Conservation (phyloP, 306 rosid genomes). For the Dryas alaskensis region DNA sequence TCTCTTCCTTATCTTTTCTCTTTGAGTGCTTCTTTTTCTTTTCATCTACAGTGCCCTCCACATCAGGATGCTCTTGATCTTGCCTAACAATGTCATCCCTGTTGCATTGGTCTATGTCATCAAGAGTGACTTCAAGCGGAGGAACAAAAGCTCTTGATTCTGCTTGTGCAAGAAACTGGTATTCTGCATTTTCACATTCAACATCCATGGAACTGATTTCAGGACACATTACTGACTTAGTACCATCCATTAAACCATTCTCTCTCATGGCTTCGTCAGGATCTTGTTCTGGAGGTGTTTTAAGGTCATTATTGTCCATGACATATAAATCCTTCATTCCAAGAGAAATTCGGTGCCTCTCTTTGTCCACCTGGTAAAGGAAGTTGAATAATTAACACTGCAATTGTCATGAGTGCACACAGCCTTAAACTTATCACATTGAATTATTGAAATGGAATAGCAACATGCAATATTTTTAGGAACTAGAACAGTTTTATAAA, state of each 20-base stretch:
- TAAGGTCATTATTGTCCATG: constrained; percentile 26
- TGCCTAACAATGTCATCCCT: constrained; percentile 25
- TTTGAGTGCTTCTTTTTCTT: constrained; percentile 59
- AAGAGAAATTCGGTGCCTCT: constrained; percentile 68
- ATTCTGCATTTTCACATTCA: constrained; percentile 41
- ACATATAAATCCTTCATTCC: constrained; percentile 83
- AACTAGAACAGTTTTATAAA: not conserved
- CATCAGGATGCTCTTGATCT: constrained; percentile 44
- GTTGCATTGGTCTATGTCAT: constrained; percentile 51
- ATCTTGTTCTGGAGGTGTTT: constrained; percentile 38
- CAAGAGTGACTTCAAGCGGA: constrained; percentile 84
- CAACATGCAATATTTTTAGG: not conserved
- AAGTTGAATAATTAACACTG: constrained; percentile 20
- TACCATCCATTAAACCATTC: constrained; percentile 20
- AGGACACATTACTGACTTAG: constrained; percentile 22
- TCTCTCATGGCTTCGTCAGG: constrained; percentile 37
- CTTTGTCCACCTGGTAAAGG: constrained; percentile 61
- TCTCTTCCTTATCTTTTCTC: constrained; percentile 66
- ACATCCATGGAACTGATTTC: constrained; percentile 35
- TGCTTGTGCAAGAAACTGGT: constrained; percentile 47
- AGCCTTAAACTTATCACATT: constrained; percentile 7
- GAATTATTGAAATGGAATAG: not conserved
- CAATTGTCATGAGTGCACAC: constrained; percentile 2
- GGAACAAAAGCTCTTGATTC: constrained; percentile 75
- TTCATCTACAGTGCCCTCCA: constrained; percentile 34